Evolutionary conservation across 495 filamentous ascomycete species (phyloP), one percentile per base, ranked within the genome.

Genomic region (Aspergillus haitiensis): DNA sequence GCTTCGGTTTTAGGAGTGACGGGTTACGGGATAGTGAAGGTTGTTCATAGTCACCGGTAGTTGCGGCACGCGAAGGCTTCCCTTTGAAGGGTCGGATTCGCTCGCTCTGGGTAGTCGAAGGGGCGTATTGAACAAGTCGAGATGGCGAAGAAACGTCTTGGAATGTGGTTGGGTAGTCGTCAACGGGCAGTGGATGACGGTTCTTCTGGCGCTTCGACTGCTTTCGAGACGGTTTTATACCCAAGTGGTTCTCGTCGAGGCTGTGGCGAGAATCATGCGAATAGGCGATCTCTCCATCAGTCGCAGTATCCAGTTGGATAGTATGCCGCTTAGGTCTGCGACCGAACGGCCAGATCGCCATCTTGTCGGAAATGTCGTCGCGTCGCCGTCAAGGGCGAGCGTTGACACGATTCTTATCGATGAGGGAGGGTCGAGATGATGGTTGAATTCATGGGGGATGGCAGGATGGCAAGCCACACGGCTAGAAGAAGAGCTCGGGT

Each of bases 321-420:
- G 74, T 79, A 61, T 77, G 77, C 64, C 71, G 75, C 71, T 80
- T 82, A 52, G 61, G 85, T 70, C 80, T 88, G 57, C 87, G 86
- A 72, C 88, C 81, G 72, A 91, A 92, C 36, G 86, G 89, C 89
- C 89, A 92, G 76, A 91, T 76, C 68, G 84, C 83, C 88, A 90
- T 91, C 51, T 33, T 61, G 48, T 67, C 39, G 54, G 49, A 53
- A 39, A 57, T 45, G 52, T 55, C 59, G 55, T 44, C 59, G 59
- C 63, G 64, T 58, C 42, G 52, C 91, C 72, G 21, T 27, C 21
- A 3, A 83, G 87, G 62, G 70, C 67, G 73, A 66, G 64, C 60
- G 62, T 64, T 53, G 59, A 65, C 51, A 57, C 37, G 67, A 56
- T 54, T 62, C 39, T 58, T 58, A 47, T 60, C 61, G 60, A 59